Base-by-base conservation (phyloP, 768 basidiomycete genomes). In the Neoboletus brunneissimus region DNA sequence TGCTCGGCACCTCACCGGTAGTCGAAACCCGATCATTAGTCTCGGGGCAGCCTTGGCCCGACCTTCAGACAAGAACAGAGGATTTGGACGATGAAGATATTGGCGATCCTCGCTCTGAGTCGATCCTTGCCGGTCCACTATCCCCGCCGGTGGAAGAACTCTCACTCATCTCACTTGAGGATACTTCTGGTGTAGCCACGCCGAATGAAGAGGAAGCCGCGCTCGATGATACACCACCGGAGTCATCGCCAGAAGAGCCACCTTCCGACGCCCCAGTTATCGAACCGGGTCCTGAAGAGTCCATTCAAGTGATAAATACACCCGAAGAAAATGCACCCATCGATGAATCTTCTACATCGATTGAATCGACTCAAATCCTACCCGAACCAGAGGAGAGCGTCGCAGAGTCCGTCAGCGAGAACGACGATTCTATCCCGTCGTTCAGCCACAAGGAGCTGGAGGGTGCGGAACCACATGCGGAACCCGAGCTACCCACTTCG, bases 121-220 rank as follows among this genome's bases (percentile, higher is more conserved):
- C 56, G 27, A 59, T 56, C 20, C 4, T 59, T 15, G 48, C 59
- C 35, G 56, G 32, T 41, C 46, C 69, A 15, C 37, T 64, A 25
- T 73, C 70, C 53, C 72, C 70, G 3, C 65, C 70, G 11, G 62
- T 69, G 18, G 69, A 69, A 42, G 60, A 60, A 42, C 51, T 69
- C 16, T 54, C 65, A 1, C 62, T 73, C 31, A 62, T 69, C 27
- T 64, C 67, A 18, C 59, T 72, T 13, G 63, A 63, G 38, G 67
- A 66, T 16, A 48, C 57, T 5, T 20, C 65, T 20, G 20, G 13
- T 13, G 48, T 27, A 11, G 12, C 51, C 35, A 5, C 34, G 12
- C 22, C 43, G 15, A 15, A 31, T 8, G 56, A 52, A 5, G 47
- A 31, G 6, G 56, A 52, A 5, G 47, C 22, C 2, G 16, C 23